Conservation (phyloP, 495 filamentous ascomycete genomes). For the Annulohypoxylon stygium region DNA sequence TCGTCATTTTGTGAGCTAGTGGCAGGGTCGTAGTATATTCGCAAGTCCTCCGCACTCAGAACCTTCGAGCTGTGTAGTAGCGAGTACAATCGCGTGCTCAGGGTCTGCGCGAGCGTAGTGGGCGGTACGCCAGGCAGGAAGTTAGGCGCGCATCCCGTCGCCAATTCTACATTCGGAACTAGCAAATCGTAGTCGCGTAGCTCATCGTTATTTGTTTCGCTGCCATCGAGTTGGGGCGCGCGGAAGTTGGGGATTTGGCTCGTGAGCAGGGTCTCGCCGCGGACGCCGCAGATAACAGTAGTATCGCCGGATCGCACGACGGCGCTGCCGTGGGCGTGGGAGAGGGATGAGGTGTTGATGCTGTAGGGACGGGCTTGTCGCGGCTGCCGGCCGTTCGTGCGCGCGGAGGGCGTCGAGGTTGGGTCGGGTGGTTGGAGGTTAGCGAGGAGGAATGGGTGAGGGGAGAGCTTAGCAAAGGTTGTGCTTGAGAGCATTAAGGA, state of each 20-base stretch:
- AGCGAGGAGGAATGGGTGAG: slow-evolving; percentile 87
- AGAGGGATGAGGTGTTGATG: slow-evolving; percentile 82
- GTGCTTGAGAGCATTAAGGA: slow-evolving; percentile 78
- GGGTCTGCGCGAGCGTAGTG: slow-evolving; percentile 80
- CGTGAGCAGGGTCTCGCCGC: slow-evolving; percentile 84
- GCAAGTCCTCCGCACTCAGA: slow-evolving; percentile 71
- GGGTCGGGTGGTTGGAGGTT: slow-evolving; percentile 76
- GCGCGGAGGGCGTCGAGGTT: slow-evolving; percentile 64
- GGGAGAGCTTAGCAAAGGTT: slow-evolving; percentile 90
- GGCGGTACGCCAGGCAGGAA: slow-evolving; percentile 88
- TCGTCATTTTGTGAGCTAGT: slow-evolving; percentile 31
- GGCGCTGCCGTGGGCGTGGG: slow-evolving; percentile 88
- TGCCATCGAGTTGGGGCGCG: slow-evolving; percentile 41
- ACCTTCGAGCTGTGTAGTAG: slow-evolving; percentile 77
- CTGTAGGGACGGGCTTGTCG: slow-evolving; percentile 75
- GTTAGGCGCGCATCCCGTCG: slow-evolving; percentile 87
- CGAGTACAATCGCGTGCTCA: slow-evolving; percentile 80
- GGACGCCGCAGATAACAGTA: slow-evolving; percentile 89
- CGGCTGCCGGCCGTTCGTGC: slow-evolving; percentile 83
- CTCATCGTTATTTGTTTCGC: slow-evolving; percentile 50
- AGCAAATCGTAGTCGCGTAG: slow-evolving; percentile 74
- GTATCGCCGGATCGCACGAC: slow-evolving; percentile 91
- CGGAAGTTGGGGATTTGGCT: slow-evolving; percentile 75
- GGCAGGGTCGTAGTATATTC: slow-evolving; percentile 73
- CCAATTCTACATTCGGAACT: slow-evolving; percentile 92